Evolutionary conservation across 345 rosid species (phyloP).

Genomic region (Angophora floribunda): DNA sequence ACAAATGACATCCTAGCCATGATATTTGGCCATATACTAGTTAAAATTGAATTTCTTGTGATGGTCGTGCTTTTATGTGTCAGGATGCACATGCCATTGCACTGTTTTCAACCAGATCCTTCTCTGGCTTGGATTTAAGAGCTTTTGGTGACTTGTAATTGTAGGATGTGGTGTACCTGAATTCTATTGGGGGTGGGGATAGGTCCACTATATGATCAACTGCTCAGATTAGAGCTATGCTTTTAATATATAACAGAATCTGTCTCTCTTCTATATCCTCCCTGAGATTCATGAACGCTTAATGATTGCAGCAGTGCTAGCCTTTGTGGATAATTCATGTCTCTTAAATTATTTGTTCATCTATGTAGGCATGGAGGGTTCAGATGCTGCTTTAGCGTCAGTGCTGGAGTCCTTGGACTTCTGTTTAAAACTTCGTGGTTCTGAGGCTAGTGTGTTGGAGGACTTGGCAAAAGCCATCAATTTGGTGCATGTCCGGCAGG

Average conservation of each 20-base stretch:
- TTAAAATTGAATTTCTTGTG: not conserved
- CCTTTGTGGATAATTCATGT: not conserved
- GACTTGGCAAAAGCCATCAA: slow-evolving; percentile 85
- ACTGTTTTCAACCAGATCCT: not conserved
- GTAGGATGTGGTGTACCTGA: not conserved
- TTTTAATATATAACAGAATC: not conserved
- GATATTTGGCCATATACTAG: not conserved
- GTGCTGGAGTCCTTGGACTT: slow-evolving; percentile 84
- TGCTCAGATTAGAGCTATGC: not conserved
- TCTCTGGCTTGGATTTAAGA: not conserved
- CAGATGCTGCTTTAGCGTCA: slow-evolving; percentile 84
- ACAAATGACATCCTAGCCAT: not conserved
- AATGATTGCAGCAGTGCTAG: not conserved
- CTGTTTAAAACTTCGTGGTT: slow-evolving; percentile 86
- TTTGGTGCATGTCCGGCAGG: slow-evolving; percentile 67
- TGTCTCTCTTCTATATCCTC: not conserved
- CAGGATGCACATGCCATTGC: not conserved
- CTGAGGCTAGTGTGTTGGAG: slow-evolving; percentile 86
- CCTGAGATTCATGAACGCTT: not conserved
- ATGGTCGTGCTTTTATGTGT: not conserved
- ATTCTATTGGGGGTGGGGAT: not conserved
- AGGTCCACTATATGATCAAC: not conserved
- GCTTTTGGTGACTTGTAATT: not conserved
- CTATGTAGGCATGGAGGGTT: slow-evolving; percentile 71
- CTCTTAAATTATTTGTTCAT: not conserved